Evolutionary conservation across 2,329 filamentous ascomycete genomes (phyloP), one percentile per base, ranked within the genome.

Genomic region (Fusarium circinatum): DNA sequence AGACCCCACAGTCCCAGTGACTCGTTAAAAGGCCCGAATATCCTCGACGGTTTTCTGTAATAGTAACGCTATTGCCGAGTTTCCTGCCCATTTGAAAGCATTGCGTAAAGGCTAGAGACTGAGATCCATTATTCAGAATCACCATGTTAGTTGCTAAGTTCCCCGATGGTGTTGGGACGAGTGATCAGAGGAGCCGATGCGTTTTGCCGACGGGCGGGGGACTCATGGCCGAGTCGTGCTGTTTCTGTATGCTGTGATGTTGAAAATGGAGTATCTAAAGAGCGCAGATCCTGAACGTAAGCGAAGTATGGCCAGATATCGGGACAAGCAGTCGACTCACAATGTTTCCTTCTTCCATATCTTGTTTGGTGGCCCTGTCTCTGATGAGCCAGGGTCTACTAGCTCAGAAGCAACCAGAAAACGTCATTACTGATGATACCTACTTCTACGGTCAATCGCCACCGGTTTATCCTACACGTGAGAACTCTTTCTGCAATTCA

Each of bases 381-480:
- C 15, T 68, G 2, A 7, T 68, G 26, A 55, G 20, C n/a, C 61
- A 52, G 26, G 64, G 64, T 22, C 6, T 59, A 5, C 12, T 41
- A 28, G 64, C 64, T 24, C 64, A 67, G 9, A 34, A 15, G 2
- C 18, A 47, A 30, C 36, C 48, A 1, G 30, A 30, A 8, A 24
- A 62, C 22, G 36, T 55, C 12, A 62, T 68, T 5, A 68, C 56
- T 4, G 39, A 41, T 6, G 65, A 68, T 15, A 55, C 42, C 4
- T 32, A 44, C 9, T 68, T 68, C 17, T 68, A 68, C 15, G 65
- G 64, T 20, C 56, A 68, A 62, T 68, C 65, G 0, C 48, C 48
- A 6, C 32, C 42, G 3, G 64, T 68, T 1, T 55, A 49, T 28
- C 64, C 65, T 8, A 68, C 65, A 26, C 65, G 65, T 68, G 7